Evolutionary conservation across 768 basidiomycete species (phyloP), one percentile per base, ranked within the genome.

Genomic region (Podaxis sp.): DNA sequence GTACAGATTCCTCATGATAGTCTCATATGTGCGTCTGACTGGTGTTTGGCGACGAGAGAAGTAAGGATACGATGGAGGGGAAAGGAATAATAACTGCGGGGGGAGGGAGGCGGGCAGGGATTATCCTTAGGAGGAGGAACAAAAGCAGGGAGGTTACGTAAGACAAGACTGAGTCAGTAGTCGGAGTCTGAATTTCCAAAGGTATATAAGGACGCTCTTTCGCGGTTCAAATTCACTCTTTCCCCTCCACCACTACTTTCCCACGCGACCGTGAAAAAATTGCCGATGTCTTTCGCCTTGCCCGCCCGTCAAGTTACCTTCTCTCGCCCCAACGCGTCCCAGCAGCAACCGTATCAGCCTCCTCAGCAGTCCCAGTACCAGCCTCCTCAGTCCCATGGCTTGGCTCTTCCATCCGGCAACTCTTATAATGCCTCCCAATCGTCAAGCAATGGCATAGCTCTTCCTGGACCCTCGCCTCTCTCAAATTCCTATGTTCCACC

Each of bases 301-400:
- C 89, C 89, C 63, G 83, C 90, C 62, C 89, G 90, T 67, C 90
- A 88, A 67, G 82, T 91, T 65, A 90, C 84, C 56, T 90, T 91
- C 68, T 88, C 86, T 58, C 84, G 90, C 61, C 75, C 88, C 54
- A 84, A 81, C 63, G 77, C 74, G 51, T 69, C 77, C 55, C 73
- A 73, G 36, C 75, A 79, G 48, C 76, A 75, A 51, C 79, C 81
- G 54, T 78, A 80, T 64, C 81, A 81, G 69, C 72, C 71, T 0
- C 70, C 73, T 50, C 81, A 76, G 63, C 77, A 76, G 50, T 62
- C 75, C 9, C 68, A 74, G 63, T 76, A 73, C 38, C 74, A 74
- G 57, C 77, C 76, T 66, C 73, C 74, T 57, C 75, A 71, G 48
- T 32, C 58, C 10, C 73, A 79, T 67, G 76, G 78, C 16, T 75